Evolutionary conservation across 495 filamentous ascomycete genomes (phyloP).

Genomic region (Penicilliopsis zonata): DNA sequence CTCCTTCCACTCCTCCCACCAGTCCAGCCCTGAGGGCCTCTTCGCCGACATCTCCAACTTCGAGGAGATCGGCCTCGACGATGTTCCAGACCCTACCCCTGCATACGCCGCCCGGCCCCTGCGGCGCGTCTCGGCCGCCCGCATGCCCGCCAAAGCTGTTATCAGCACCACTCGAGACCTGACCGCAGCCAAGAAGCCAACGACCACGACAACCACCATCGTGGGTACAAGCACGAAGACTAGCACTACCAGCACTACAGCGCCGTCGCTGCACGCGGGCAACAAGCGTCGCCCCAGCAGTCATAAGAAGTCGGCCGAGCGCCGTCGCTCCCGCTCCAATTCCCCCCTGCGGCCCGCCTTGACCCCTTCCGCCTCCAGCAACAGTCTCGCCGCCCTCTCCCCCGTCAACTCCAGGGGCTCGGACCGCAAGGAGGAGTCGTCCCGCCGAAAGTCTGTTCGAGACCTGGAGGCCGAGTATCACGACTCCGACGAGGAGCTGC

Average conservation of each 20-base stretch:
- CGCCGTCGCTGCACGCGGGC: constrained; percentile 11
- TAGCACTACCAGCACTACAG: too few relatives aligned
- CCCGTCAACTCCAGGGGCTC: constrained; percentile 23
- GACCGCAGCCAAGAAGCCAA: constrained; percentile 29
- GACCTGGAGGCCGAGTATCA: constrained; percentile 81
- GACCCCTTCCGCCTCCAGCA: constrained; percentile 16
- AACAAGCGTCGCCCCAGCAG: constrained; percentile 14
- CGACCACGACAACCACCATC: too few relatives aligned
- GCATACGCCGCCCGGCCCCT: constrained; percentile 14
- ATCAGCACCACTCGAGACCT: constrained; percentile 27
- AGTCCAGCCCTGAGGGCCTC: constrained; percentile 51
- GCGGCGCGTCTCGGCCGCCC: constrained; percentile 19
- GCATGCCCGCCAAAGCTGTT: constrained; percentile 20
- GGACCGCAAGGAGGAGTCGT: constrained; percentile 59
- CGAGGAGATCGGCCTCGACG: constrained; percentile 84
- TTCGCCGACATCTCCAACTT: constrained; percentile 69
- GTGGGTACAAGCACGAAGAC: too few relatives aligned
- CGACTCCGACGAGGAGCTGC: constrained; percentile 84
- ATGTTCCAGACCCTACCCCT: constrained; percentile 36
- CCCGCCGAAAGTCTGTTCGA: constrained; percentile 62
- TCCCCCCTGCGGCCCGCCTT: constrained; percentile 23
- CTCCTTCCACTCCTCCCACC: constrained; percentile 66
- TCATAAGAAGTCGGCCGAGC: constrained; percentile 13
- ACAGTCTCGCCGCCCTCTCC: constrained; percentile 25
- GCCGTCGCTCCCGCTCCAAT: constrained; percentile 28